Base-by-base conservation (phyloP, 495 filamentous ascomycete species). In the Choiromyces venosus region DNA sequence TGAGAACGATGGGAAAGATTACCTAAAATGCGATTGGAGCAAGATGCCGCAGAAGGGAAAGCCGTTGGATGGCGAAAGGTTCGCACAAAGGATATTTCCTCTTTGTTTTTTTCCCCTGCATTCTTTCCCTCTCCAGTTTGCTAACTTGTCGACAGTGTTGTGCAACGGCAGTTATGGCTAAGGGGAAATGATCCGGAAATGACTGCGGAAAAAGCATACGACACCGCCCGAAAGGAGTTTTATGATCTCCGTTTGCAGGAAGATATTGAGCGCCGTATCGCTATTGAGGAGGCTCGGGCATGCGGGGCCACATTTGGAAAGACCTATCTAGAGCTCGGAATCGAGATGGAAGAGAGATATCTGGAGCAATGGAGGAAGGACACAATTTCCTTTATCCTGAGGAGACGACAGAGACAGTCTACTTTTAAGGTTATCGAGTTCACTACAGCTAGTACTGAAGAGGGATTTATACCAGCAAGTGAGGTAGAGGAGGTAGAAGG, bases 121-220 rank as follows among this genome's bases (percentile, higher is more conserved):
- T 68, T 68, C 33, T n/a, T n/a, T n/a, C 29, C n/a, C 42, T 65
- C n/a, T 4, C 16, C 68, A 68, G 71, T 56, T 37, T 70, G 14
- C 73, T 72, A 70, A 80, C 66, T 37, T 66, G 66, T 36, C 36
- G n/a, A 67, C 74, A 99, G 95, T 84, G 96, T 99, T 73, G 88
- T 98, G 66, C 95, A 98, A 83, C 90, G 94, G 69, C 93, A 97
- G 81, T 82, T 95, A 64, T 96, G 89, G 88, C 87, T 97, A 71
- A 89, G 93, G 83, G 84, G 93, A 73, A 87, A 91, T 74, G 77
- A 85, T 2, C 85, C 86, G 2, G 84, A 84, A 56, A 87, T 92
- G 79, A 87, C 85, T 46, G 86, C 87, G 81, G 84, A 84, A 19
- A 74, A 84, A 74, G 92, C 94, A n/a, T 99, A 98, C 84, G 93